These are phyloP conservation scores for Monilinia polystroma DNA, from an alignment of 2,329 filamentous ascomycete genomes.

Conservation along the genomic window DNA sequence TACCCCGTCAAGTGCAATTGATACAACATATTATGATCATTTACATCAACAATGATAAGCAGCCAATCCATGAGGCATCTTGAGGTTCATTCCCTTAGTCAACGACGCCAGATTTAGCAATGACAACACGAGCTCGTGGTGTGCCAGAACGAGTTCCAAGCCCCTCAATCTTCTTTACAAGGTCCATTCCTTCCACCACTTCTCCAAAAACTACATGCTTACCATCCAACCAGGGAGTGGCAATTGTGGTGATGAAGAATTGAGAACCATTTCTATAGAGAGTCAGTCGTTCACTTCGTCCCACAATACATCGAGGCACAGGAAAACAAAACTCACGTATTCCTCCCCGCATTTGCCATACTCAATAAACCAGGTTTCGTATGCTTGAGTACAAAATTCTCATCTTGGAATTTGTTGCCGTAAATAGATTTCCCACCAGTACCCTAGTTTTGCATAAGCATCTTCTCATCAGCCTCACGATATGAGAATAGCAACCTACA, in stretches of 20 bases:
- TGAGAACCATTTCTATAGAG: slow-evolving; percentile 88
- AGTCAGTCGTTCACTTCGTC: slow-evolving; percentile 33
- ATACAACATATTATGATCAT: too few relatives aligned
- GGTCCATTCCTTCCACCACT: slow-evolving; percentile 52
- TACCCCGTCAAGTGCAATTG: too few relatives aligned
- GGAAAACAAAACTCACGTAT: slow-evolving; percentile 70
- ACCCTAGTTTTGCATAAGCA: slow-evolving; percentile 64
- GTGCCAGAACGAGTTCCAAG: slow-evolving; percentile 57
- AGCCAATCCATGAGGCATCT: too few relatives aligned
- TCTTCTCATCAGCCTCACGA: slow-evolving; percentile 42
- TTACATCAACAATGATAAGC: too few relatives aligned
- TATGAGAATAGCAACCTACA: slow-evolving; percentile 54
- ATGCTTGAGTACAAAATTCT: slow-evolving; percentile 85
- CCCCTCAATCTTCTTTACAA: slow-evolving; percentile 62
- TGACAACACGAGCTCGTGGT: slow-evolving; percentile 53
- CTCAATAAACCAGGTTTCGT: slow-evolving; percentile 74
- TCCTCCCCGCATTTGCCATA: slow-evolving; percentile 93
- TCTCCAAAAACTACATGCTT: slow-evolving; percentile 95
- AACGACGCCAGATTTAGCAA: slow-evolving; percentile 50
- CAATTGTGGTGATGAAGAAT: slow-evolving; percentile 95
- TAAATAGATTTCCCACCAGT: slow-evolving; percentile 90
- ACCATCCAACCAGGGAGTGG: slow-evolving; percentile 86
- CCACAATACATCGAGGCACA: slow-evolving; percentile 26
- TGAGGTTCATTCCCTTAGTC: not conserved
- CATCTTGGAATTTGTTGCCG: slow-evolving; percentile 87